phyloP scores from a whole-genome alignment of 2,329 filamentous ascomycete genomes.

The Botryotinia calthae region DNA sequence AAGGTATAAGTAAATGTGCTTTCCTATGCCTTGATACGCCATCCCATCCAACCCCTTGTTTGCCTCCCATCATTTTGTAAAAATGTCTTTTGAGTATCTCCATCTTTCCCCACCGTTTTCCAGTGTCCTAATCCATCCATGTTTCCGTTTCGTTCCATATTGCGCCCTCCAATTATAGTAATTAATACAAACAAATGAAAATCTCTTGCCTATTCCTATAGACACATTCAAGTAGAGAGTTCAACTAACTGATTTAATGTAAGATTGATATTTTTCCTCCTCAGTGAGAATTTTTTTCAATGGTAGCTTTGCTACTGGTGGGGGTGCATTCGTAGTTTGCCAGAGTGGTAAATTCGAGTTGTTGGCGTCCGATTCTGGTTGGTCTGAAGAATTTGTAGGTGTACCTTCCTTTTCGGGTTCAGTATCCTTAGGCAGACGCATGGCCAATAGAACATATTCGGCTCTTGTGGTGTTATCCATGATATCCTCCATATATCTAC shows the following conservation, averaged over 20 bases:
- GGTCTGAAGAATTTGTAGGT: not conserved
- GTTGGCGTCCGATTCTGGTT: conserved; percentile 2
- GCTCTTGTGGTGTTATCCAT: conserved; percentile 68
- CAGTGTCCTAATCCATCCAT: not conserved
- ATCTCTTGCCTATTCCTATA: not conserved
- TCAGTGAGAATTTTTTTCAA: conserved; percentile 40
- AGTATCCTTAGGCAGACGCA: conserved; percentile 55
- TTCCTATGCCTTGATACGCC: conserved; percentile 3
- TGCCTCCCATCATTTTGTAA: conserved; percentile 7
- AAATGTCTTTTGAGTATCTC: conserved; percentile 5
- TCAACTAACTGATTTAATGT: conserved; percentile 39
- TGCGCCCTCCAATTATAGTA: not conserved
- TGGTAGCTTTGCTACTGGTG: conserved; percentile 23
- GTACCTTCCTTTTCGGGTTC: conserved; percentile 24
- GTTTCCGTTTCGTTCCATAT: conserved; percentile 2
- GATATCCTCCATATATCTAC: conserved; percentile 66
- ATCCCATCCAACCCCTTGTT: conserved; percentile 10
- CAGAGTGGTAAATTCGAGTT: conserved; percentile 28
- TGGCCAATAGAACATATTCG: conserved; percentile 65
- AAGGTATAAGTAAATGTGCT: not conserved
- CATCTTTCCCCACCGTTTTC: conserved; percentile 7
- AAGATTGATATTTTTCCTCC: conserved; percentile 48
- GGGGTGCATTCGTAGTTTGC: conserved; percentile 30
- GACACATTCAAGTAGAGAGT: not conserved
- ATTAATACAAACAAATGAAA: conserved; percentile 15